Percentiles rank a stretch among this genome's conserved stretches.
Conservation (phyloP, 257 asterid species). For the Solanum chiquidenum region DNA sequence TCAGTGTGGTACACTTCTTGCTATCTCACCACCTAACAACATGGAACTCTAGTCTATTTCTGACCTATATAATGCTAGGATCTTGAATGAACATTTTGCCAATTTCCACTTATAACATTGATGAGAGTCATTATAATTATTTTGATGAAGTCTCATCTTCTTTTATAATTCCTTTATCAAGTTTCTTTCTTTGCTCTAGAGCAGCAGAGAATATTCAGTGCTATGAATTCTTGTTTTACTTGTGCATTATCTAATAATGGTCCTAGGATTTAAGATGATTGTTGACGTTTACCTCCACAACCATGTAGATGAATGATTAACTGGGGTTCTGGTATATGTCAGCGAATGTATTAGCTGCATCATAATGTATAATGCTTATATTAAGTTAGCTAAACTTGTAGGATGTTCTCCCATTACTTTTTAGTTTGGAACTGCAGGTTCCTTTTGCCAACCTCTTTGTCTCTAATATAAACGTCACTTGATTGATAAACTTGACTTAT, state of each 20-base stretch:
- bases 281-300: not conserved
- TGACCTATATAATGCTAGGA: not conserved
- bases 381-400: not conserved
- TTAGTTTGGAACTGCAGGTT: not conserved
- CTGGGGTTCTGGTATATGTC: not conserved
- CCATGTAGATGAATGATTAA: not conserved
- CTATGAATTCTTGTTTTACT: not conserved
- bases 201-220: not conserved
- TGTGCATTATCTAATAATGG: not conserved
- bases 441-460: not conserved
- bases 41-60: not conserved
- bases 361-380: not conserved
- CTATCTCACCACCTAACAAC: not conserved
- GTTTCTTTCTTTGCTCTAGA: not conserved
- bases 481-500: not conserved
- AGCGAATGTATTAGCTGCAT: not conserved
- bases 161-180: not conserved
- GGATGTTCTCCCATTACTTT: not conserved
- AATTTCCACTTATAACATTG: not conserved
- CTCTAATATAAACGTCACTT: not conserved
- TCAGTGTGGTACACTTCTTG: not conserved
- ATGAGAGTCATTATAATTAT: not conserved
- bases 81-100: not conserved
- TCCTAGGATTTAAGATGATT: not conserved
- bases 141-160: not conserved